Percentiles rank a stretch among this genome's conserved stretches.
phyloP scores from a whole-genome alignment of 148 eudicot species.

The Cornus kousa region DNA sequence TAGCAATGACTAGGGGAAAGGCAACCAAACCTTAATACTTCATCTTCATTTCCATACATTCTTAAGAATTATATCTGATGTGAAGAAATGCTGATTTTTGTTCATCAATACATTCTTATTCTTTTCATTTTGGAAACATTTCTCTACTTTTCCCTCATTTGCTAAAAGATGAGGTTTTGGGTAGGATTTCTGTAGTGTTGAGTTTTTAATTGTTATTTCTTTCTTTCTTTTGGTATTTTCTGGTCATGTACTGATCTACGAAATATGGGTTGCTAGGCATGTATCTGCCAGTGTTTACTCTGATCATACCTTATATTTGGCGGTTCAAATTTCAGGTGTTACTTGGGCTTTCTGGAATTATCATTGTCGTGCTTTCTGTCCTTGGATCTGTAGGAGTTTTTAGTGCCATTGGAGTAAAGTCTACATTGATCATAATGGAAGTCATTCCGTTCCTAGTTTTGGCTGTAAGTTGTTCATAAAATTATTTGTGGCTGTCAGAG shows the following conservation, averaged over 20 bases:
- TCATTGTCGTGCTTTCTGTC: slow-evolving; percentile 57
- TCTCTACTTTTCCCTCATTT: too few species aligned
- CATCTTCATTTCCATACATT: too few species aligned
- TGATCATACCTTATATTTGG: not conserved
- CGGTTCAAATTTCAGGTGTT: slow-evolving; percentile 37
- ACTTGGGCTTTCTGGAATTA: slow-evolving; percentile 67
- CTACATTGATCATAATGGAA: slow-evolving; percentile 65
- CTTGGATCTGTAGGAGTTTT: slow-evolving; percentile 69
- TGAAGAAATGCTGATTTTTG: not conserved
- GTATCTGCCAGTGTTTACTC: not conserved
- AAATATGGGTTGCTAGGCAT: not conserved
- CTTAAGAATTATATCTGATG: too few species aligned
- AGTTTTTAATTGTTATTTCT: not conserved
- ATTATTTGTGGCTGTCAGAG: not conserved
- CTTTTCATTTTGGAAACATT: too few species aligned
- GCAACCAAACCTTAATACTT: too few species aligned
- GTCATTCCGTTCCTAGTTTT: slow-evolving; percentile 70
- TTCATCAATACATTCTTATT: not conserved
- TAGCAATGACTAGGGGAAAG: too few species aligned
- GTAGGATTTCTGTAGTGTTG: not conserved
- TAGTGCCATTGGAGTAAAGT: slow-evolving; percentile 62
- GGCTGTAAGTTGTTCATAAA: slow-evolving; percentile 43
- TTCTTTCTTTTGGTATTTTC: too few species aligned
- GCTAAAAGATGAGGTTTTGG: not conserved
- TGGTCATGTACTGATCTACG: not conserved